phyloP scores from a whole-genome alignment of 106 monocot species.

The Acorus gramineus region DNA sequence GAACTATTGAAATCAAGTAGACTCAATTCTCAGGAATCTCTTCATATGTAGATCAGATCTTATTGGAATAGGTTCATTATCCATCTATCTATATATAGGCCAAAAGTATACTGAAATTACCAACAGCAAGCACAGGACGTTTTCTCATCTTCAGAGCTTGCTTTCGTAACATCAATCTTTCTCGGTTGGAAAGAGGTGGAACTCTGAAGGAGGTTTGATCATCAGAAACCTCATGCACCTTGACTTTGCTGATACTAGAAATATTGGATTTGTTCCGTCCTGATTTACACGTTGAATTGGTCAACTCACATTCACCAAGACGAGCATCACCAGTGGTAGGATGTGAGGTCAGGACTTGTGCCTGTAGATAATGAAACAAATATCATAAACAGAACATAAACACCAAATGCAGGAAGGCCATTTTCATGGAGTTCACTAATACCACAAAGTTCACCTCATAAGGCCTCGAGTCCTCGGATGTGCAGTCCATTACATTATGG shows the following conservation, averaged over 20 bases:
- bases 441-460: neutral
- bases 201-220: constrained; percentile 29
- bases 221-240: constrained; percentile 7
- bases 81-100: no score
- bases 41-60: no score
- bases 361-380: constrained; percentile 13
- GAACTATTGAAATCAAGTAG: no score
- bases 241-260: constrained; percentile 1
- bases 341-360: constrained; percentile 4
- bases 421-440: neutral
- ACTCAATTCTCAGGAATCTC: no score
- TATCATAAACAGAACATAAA: constrained; percentile 4
- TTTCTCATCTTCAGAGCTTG: constrained; percentile 87
- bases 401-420: neutral
- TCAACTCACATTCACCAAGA: constrained; percentile 7
- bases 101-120: constrained; percentile 20
- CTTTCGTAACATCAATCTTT: constrained; percentile 79
- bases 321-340: constrained; percentile 10
- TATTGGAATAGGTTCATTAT: no score
- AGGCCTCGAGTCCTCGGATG: neutral
- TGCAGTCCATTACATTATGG: neutral
- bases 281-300: constrained; percentile 9
- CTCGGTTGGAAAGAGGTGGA: constrained; percentile 65
- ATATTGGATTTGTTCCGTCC: constrained; percentile 3
- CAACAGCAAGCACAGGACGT: constrained; percentile 77